Conservation (phyloP, 2,329 filamentous ascomycete genomes). For the Gnomoniopsis smithogilvyi region DNA sequence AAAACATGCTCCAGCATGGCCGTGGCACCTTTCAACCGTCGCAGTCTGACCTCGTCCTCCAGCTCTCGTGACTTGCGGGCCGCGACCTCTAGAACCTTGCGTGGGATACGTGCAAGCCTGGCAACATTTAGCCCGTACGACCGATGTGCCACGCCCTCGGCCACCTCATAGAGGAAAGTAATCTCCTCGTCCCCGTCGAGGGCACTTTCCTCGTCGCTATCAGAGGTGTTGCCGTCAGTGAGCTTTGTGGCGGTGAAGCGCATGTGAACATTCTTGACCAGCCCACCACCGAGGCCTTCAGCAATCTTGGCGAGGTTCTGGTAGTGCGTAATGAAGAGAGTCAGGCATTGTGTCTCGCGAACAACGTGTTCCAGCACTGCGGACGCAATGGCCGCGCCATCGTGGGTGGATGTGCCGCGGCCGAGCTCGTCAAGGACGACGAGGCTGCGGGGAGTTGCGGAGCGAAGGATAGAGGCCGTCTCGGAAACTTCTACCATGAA, state of each 20-base stretch:
- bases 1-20: constrained; percentile 42
- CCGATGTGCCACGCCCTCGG: constrained; percentile 85
- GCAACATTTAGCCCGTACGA: constrained; percentile 96
- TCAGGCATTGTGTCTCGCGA: constrained; percentile 69
- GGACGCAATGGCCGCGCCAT: constrained; percentile 93
- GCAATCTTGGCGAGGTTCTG: constrained; percentile 75
- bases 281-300: constrained; percentile 58
- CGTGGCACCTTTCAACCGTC: constrained; percentile 53
- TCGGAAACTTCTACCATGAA: constrained; percentile 98
- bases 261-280: constrained; percentile 91
- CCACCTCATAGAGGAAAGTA: constrained; percentile 92
- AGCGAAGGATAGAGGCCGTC: constrained; percentile 85
- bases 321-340: constrained; percentile 97
- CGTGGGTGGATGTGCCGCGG: constrained; percentile 89
- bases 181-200: constrained; percentile 66
- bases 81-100: constrained; percentile 73
- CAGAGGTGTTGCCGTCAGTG: constrained; percentile 11
- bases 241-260: constrained; percentile 58
- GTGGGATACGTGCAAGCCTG: constrained; percentile 76
- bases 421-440: constrained; percentile 95
- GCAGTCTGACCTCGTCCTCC: constrained; percentile 67
- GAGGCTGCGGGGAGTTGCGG: constrained; percentile 78
- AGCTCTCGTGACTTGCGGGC: constrained; percentile 75
- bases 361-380: constrained; percentile 86
- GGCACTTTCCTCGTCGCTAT: constrained; percentile 27